A percentile compares a stretch with the other conserved stretches of the same genome.
Evolutionary conservation across 2,329 filamentous ascomycete species (phyloP).

Genomic region (Coniochaeta hoffmannii): DNA sequence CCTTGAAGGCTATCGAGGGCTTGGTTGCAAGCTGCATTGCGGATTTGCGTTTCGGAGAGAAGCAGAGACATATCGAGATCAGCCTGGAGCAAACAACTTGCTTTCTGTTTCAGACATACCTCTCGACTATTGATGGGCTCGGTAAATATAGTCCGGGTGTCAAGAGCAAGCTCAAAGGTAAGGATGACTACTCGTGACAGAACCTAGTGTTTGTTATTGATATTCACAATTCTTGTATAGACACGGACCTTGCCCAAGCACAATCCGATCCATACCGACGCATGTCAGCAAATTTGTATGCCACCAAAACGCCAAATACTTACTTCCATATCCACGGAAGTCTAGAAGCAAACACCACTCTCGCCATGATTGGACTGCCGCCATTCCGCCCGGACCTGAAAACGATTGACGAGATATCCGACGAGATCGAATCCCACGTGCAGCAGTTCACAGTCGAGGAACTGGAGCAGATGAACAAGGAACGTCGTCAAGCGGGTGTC

Average conservation of each 20-base stretch:
- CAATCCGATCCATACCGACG: conserved; percentile 66
- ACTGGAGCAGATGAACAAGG: conserved; percentile 50
- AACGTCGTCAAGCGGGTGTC: conserved; percentile 51
- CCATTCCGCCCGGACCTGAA: conserved; percentile 51
- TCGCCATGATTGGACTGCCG: conserved; percentile 63
- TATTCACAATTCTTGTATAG: conserved; percentile 27
- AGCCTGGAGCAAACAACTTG: conserved; percentile 46
- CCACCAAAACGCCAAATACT: conserved; percentile 53
- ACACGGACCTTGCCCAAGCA: conserved; percentile 63
- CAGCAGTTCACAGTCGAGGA: conserved; percentile 45
- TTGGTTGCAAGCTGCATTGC: conserved; percentile 50
- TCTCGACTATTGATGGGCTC: conserved; percentile 46
- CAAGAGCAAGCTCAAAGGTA: conserved; percentile 29
- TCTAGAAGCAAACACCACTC: conserved; percentile 59
- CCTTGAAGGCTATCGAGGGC: conserved; percentile 54
- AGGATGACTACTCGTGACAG: neutral
- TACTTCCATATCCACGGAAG: conserved; percentile 74
- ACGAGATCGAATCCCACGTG: conserved; percentile 52
- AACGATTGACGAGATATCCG: conserved; percentile 42
- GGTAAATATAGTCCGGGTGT: conserved; percentile 38
- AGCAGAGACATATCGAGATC: conserved; percentile 34
- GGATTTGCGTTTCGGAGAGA: conserved; percentile 39
- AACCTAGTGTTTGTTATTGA: neutral
- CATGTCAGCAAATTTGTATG: conserved; percentile 65
- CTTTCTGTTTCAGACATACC: conserved; percentile 52